A percentile compares a stretch with the other conserved stretches of the same genome.
Conservation (phyloP, 2,329 filamentous ascomycete genomes). For the Colletotrichum tanaceti region DNA sequence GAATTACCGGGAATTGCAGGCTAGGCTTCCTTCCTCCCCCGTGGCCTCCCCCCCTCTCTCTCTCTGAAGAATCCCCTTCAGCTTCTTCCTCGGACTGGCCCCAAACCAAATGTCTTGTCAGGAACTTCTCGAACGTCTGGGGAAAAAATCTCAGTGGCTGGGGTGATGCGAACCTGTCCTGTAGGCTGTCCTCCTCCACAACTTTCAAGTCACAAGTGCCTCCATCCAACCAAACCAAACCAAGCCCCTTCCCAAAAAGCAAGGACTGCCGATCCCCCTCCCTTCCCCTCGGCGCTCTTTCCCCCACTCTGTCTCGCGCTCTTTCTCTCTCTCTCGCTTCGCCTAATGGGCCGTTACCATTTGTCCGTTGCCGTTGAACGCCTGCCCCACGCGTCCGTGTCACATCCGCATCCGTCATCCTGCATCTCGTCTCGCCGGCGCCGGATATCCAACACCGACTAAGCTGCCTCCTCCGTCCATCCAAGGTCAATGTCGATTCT, state of each 20-base stretch:
- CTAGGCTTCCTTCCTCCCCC: too few relatives aligned
- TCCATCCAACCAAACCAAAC: constrained; percentile 2
- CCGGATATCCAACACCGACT: constrained; percentile 4
- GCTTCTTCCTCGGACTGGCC: not conserved
- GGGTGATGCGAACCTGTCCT: not conserved
- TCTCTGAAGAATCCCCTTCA: not conserved
- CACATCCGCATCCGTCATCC: constrained; percentile 15
- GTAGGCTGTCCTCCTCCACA: not conserved
- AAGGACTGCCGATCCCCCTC: constrained; percentile 36
- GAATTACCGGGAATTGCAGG: constrained; percentile 10
- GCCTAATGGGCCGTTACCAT: not conserved
- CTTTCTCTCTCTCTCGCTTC: not conserved
- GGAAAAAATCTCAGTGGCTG: not conserved
- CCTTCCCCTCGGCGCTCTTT: constrained; percentile 12
- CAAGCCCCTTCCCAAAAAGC: constrained; percentile 21
- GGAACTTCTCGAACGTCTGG: not conserved
- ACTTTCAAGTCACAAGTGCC: not conserved
- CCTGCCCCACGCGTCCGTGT: constrained; percentile 29
- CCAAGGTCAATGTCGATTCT: not conserved
- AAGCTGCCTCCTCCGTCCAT: not conserved
- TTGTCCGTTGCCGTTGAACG: not conserved
- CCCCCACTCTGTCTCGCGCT: constrained; percentile 1
- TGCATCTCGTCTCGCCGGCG: constrained; percentile 2
- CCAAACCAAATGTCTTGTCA: not conserved
- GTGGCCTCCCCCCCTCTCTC: not conserved